These are phyloP conservation scores for Suhomyces coccinellae DNA, from an alignment of 1,139 yeast genomes.

Conservation along the genomic window DNA sequence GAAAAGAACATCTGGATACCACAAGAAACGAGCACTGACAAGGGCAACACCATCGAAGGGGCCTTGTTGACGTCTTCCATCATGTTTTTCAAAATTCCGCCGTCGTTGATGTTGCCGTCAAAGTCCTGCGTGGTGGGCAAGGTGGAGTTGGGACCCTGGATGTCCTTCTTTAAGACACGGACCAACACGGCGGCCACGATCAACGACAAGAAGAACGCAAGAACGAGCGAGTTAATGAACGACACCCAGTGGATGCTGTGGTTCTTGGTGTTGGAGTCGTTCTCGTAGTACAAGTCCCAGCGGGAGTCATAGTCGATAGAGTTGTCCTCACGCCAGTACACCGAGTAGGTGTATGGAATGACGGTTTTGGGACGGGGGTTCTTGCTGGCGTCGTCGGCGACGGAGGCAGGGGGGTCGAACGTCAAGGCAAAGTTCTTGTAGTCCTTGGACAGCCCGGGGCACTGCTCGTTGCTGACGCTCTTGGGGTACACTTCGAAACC, in stretches of 20 bases:
- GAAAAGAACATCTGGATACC: conserved; percentile 75
- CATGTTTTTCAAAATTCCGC: conserved; percentile 34
- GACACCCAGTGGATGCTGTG: conserved; percentile 70
- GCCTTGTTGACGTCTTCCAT: conserved; percentile 54
- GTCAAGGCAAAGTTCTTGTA: conserved; percentile 54
- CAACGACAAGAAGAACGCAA: conserved; percentile 57
- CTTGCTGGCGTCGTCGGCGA: conserved; percentile 13
- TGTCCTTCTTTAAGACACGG: conserved; percentile 47
- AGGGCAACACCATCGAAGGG: conserved; percentile 47
- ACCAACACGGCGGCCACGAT: conserved; percentile 64
- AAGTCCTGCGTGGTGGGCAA: conserved; percentile 14
- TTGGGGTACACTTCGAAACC: conserved; percentile 92
- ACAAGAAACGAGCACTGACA: conserved; percentile 64
- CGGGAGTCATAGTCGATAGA: conserved; percentile 66
- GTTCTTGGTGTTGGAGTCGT: conserved; percentile 46
- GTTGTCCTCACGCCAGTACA: conserved; percentile 84
- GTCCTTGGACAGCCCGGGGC: conserved; percentile 68
- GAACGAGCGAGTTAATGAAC: conserved; percentile 61
- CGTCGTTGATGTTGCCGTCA: conserved; percentile 7
- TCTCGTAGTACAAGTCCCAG: conserved; percentile 72
- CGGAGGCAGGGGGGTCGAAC: conserved; percentile 16
- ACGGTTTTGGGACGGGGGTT: conserved; percentile 25
- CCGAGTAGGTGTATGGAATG: conserved; percentile 81
- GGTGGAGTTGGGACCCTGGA: conserved; percentile 19
- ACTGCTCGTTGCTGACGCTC: conserved; percentile 64